Percentiles rank a stretch among this genome's conserved stretches.
These are phyloP conservation scores for Emergomyces orientalis DNA, from an alignment of 2,329 filamentous ascomycete species.

Conservation along the genomic window DNA sequence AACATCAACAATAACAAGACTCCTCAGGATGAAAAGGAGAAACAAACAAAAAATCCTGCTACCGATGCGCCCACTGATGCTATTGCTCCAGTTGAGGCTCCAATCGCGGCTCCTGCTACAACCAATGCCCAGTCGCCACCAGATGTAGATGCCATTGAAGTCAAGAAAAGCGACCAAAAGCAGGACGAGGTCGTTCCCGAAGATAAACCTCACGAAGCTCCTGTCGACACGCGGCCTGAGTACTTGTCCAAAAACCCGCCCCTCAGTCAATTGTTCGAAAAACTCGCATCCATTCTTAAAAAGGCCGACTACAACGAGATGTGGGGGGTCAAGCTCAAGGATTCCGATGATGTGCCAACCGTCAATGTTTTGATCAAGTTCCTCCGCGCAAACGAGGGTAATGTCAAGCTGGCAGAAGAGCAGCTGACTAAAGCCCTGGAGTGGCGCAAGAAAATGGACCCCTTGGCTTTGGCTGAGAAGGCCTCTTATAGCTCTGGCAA, in stretches of 20 bases:
- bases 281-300: slow-evolving; percentile 49
- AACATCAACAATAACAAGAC: slow-evolving; percentile 8
- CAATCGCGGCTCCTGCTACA: neutral
- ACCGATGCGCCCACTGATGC: neutral
- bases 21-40: slow-evolving; percentile 13
- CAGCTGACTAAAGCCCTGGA: slow-evolving; percentile 71
- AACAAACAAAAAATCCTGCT: neutral
- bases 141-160: slow-evolving; percentile 14
- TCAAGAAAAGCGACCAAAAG: slow-evolving; percentile 10
- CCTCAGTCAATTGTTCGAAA: slow-evolving; percentile 49
- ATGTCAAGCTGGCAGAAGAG: slow-evolving; percentile 61
- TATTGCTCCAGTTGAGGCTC: neutral
- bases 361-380: slow-evolving; percentile 87
- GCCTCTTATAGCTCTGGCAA: slow-evolving; percentile 56
- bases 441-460: slow-evolving; percentile 72
- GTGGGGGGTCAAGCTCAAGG: slow-evolving; percentile 67
- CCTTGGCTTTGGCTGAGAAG: slow-evolving; percentile 54
- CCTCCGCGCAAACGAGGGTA: slow-evolving; percentile 76
- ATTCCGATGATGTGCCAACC: slow-evolving; percentile 55
- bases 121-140: slow-evolving; percentile 16
- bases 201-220: neutral
- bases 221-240: slow-evolving; percentile 25
- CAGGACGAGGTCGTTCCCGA: neutral
- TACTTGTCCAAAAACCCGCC: slow-evolving; percentile 32
- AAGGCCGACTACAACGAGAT: slow-evolving; percentile 62